phyloP scores from a whole-genome alignment of 2,329 filamentous ascomycete genomes.

The Fusarium sp. region DNA sequence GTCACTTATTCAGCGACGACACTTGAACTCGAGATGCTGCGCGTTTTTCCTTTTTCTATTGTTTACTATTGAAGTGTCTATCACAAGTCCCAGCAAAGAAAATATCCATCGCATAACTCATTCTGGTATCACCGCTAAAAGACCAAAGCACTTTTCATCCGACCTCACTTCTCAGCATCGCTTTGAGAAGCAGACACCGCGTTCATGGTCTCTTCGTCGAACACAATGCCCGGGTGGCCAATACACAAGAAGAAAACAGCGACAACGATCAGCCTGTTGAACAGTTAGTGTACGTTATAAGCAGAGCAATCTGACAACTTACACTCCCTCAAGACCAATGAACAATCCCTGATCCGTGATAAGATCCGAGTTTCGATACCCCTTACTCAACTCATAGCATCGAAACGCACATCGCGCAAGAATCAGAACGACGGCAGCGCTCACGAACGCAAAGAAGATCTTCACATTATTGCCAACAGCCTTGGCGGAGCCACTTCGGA shows the following conservation, averaged over 20 bases:
- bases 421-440: slow-evolving; percentile 69
- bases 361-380: slow-evolving; percentile 67
- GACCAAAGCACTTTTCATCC: background rate
- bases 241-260: slow-evolving; percentile 55
- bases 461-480: slow-evolving; percentile 45
- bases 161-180: slow-evolving; percentile 22
- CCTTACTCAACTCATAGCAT: slow-evolving; percentile 73
- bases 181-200: slow-evolving; percentile 8
- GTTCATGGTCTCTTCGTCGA: slow-evolving; percentile 16
- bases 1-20: background rate
- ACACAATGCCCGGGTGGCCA: slow-evolving; percentile 56
- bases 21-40: accelerated
- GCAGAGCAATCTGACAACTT: slow-evolving; percentile 29
- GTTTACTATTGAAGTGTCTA: accelerated
- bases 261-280: slow-evolving; percentile 51
- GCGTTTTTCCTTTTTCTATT: background rate
- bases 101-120: accelerated
- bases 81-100: accelerated
- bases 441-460: slow-evolving; percentile 66
- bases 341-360: slow-evolving; percentile 66
- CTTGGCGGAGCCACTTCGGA: slow-evolving; percentile 39
- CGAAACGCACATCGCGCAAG: slow-evolving; percentile 73
- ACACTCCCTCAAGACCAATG: slow-evolving; percentile 67
- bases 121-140: background rate
- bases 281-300: slow-evolving; percentile 12